Conservation (phyloP, 129 eudicot species). For the Gnaphalium uliginosum region DNA sequence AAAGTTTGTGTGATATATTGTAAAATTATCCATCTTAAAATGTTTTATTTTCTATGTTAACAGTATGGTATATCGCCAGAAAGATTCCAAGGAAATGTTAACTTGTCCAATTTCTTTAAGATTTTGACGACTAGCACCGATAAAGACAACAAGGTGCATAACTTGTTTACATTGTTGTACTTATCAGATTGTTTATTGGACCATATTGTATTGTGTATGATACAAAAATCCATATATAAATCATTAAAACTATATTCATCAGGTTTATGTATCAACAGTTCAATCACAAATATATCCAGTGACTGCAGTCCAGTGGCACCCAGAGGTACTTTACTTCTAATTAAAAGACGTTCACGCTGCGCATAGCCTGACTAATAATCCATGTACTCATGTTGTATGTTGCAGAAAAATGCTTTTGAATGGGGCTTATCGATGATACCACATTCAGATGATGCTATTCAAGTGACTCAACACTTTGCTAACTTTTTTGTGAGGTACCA, state of each 20-base stretch:
- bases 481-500: slow-evolving; percentile 68
- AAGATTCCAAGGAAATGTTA: slow-evolving; percentile 45
- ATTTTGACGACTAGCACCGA: slow-evolving; percentile 68
- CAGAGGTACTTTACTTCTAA: slow-evolving; percentile 59
- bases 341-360: neutral
- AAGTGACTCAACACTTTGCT: slow-evolving; percentile 89
- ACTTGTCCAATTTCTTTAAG: slow-evolving; percentile 57
- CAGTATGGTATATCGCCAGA: slow-evolving; percentile 90
- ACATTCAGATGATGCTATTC: slow-evolving; percentile 83
- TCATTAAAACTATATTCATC: slow-evolving; percentile 14
- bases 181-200: neutral
- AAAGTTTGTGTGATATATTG: neutral
- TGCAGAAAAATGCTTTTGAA: slow-evolving; percentile 90
- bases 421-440: slow-evolving; percentile 83
- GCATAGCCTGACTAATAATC: neutral
- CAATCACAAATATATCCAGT: slow-evolving; percentile 70
- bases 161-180: neutral
- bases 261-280: slow-evolving; percentile 88
- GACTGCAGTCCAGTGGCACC: slow-evolving; percentile 91
- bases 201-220: neutral
- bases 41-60: slow-evolving; percentile 12
- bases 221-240: slow-evolving; percentile 7
- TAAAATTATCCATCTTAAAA: neutral
- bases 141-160: slow-evolving; percentile 51
- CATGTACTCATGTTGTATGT: neutral